Evolutionary conservation across 2,329 filamentous ascomycete species (phyloP), one percentile per base, ranked within the genome.

Genomic region (Talaromyces piceae): DNA sequence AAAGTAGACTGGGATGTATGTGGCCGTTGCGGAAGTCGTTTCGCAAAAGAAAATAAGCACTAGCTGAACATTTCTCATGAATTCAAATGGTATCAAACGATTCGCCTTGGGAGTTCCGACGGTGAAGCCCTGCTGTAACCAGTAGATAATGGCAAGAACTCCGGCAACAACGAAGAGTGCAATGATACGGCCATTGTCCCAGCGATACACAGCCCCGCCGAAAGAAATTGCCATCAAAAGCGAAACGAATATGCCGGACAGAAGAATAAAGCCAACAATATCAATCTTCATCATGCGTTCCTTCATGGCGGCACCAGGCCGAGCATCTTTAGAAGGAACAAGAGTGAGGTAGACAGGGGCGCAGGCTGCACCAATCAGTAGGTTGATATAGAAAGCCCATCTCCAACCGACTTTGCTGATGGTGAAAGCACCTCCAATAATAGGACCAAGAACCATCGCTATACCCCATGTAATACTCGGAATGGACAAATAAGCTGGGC

Each of bases 211-310:
- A 0, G 63, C 60, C 2, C 78, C 79, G 4, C 76, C 77, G 45
- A 79, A 77, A 47, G 67, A 69, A 52, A 80, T 69, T 7, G 70
- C 75, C 61, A 81, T 67, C 18, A 76, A 64, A 39, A 75, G 57
- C 7, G 62, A 61, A 1, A 68, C 58, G 37, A 71, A 69, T 22
- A 66, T 65, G 1, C 65, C 74, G 1, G 68, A 59, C 28, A 65
- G 70, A 3, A 81, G 64, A 4, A 74, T 31, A 1, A 67, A 63
- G 2, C 77, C 76, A 6, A 77, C 37, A 48, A 60, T 73, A 57
- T 77, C 74, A 18, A 79, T 58, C 31, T 65, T 54, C 43, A 39
- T 51, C 0, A 69, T 23, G 16, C 61, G 62, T 3, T 59, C 31
- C 9, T 23, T 52, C 6, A 61, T 28, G 1, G 58, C 9, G 8